Conservation (phyloP, 2,329 filamentous ascomycete genomes). For the Orbilia ellipsospora region DNA sequence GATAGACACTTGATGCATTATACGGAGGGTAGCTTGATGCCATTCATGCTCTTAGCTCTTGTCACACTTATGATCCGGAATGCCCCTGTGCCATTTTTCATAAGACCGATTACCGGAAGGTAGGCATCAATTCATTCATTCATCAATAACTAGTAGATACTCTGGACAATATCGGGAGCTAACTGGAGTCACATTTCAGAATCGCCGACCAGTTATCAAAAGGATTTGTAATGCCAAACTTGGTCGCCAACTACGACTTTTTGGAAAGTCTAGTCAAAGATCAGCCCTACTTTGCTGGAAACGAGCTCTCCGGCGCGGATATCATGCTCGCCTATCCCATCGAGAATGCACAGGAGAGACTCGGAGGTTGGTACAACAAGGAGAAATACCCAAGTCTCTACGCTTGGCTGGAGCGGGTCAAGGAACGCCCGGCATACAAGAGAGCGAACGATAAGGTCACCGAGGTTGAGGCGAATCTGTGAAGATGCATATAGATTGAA, state of each 20-base stretch:
- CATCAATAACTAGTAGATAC: background rate
- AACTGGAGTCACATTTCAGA: constrained; percentile 1
- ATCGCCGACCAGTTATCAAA: constrained; percentile 51
- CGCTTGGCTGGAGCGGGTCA: constrained; percentile 56
- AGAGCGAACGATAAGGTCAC: constrained; percentile 46
- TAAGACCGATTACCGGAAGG: constrained; percentile 71
- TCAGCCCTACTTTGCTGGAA: constrained; percentile 55
- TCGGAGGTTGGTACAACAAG: constrained; percentile 49
- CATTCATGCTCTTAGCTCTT: constrained; percentile 73
- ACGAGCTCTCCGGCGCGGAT: constrained; percentile 57
- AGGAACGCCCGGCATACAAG: constrained; percentile 56
- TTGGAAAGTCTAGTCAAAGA: constrained; percentile 56
- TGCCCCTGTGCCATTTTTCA: constrained; percentile 74
- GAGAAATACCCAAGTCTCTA: constrained; percentile 57
- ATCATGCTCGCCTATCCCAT: constrained; percentile 57
- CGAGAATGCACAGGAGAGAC: constrained; percentile 46
- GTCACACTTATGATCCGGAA: constrained; percentile 70
- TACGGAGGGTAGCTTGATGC: constrained; percentile 84
- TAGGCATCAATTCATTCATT: background rate
- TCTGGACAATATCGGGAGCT: too few species aligned
- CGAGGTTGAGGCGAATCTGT: constrained; percentile 35
- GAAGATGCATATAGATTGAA: background rate
- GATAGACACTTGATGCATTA: constrained; percentile 77
- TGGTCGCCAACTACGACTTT: constrained; percentile 57
- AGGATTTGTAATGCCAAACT: constrained; percentile 55